Evolutionary conservation across 208 protist species (phyloP).

Genomic region (Porcisia hertigi): DNA sequence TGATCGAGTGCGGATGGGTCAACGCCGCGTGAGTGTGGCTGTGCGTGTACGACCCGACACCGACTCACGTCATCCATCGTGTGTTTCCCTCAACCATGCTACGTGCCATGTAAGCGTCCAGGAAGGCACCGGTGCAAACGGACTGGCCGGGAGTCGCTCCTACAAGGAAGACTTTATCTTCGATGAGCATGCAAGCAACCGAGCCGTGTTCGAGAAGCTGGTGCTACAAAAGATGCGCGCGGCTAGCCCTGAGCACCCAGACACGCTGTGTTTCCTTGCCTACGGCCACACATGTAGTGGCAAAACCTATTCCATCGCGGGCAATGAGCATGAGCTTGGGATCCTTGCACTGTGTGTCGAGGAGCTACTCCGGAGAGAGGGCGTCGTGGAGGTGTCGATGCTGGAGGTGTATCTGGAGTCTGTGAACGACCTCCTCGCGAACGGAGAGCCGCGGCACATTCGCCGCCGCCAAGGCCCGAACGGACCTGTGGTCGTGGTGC

Average conservation of each 20-base stretch:
- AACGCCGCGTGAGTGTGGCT: slow-evolving; percentile 67
- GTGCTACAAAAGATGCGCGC: slow-evolving; percentile 54
- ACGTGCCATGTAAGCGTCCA: slow-evolving; percentile 23
- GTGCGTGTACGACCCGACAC: slow-evolving; percentile 61
- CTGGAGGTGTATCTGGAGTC: slow-evolving; percentile 86
- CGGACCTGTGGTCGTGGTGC: slow-evolving; percentile 65
- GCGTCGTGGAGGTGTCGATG: slow-evolving; percentile 85
- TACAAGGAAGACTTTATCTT: slow-evolving; percentile 54
- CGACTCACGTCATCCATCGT: slow-evolving; percentile 21
- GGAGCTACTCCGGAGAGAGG: slow-evolving; percentile 69
- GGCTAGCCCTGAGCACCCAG: slow-evolving; percentile 51
- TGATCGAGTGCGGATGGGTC: slow-evolving; percentile 12
- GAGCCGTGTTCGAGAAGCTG: slow-evolving; percentile 65
- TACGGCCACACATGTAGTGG: slow-evolving; percentile 91
- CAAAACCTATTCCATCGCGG: slow-evolving; percentile 89
- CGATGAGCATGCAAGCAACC: slow-evolving; percentile 45
- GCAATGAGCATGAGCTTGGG: slow-evolving; percentile 60
- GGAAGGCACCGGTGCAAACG: slow-evolving; percentile 19
- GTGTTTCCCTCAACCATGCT: slow-evolving; percentile 37
- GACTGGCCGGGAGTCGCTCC: slow-evolving; percentile 14
- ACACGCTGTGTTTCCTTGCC: slow-evolving; percentile 87
- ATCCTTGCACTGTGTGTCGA: slow-evolving; percentile 69
- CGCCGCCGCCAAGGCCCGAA: slow-evolving; percentile 30
- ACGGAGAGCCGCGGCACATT: slow-evolving; percentile 59
- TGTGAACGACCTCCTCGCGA: slow-evolving; percentile 80